Base-by-base conservation (phyloP, 306 rosid species). In the Boehmeria nivea region DNA sequence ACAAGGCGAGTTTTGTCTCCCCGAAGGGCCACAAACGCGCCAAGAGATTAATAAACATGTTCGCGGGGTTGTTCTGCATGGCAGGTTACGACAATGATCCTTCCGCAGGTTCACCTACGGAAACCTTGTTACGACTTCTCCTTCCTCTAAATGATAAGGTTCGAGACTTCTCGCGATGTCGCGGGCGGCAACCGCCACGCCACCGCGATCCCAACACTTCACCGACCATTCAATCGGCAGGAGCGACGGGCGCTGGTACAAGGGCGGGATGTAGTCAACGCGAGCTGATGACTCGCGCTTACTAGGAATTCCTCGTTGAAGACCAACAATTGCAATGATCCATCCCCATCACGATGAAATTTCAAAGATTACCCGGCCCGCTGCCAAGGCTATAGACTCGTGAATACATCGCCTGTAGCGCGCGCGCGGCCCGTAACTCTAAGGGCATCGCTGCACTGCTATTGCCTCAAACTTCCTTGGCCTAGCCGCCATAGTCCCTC, bases 171-270 rank as follows among this genome's bases (percentile, higher is more conserved):
- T 47, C 4, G 27, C 13, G n/a, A 47, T 12, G 52, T 47, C 52
- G 24, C 27, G 52, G 52, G 27, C 52, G 5, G 52, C 52, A 47
- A 47, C 52, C 52, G 52, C 52, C 52, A 47, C 24, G 52, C 17
- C 27, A 17, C 27, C 52, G 8, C 14, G 52, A 47, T 47, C 27
- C 52, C 24, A 47, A 47, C 52, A 47, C 52, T 47, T 47, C 52
- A 47, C 52, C 52, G 52, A 47, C 51, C 52, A 47, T 47, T 47
- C 52, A 47, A 47, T 47, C 52, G 52, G 52, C 17, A 47, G 52
- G 52, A 47, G 52, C 52, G 51, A 45, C 23, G 25, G 51, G 24
- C 51, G 25, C 21, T 45, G 51, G 14, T 20, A 18, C 16, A 6
- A 9, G 52, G 52, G 24, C 16, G 52, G 52, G 52, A 47, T 10